Evolutionary conservation across 495 filamentous ascomycete genomes (phyloP).

Genomic region (Tuber magnatum): DNA sequence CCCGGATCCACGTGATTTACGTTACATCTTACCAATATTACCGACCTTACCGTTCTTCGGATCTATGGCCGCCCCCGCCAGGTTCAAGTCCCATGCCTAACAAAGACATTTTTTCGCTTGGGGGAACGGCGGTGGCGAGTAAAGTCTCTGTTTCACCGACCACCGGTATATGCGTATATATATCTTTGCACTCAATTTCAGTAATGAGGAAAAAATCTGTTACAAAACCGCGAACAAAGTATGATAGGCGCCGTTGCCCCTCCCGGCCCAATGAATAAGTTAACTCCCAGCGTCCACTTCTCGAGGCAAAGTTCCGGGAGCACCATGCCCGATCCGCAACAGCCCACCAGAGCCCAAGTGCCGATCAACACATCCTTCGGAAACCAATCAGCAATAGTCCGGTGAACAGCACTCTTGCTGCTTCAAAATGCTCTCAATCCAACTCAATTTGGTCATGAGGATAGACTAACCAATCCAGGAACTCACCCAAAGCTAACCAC

Average conservation of each 20-base stretch:
- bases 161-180: neutral
- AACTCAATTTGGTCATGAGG: neutral
- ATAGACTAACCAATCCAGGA: neutral
- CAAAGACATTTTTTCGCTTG: neutral
- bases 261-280: no score
- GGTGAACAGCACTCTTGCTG: neutral
- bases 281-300: neutral
- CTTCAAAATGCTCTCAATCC: neutral
- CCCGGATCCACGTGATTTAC: no score
- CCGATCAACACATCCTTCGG: neutral
- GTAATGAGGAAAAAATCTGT: neutral
- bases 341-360: neutral
- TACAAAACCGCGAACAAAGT: neutral
- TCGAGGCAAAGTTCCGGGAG: neutral
- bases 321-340: neutral
- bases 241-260: neutral
- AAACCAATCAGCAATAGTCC: neutral
- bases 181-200: neutral
- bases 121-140: neutral
- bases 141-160: neutral
- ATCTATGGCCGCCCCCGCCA: no score
- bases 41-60: no score
- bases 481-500: neutral
- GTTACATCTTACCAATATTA: no score
- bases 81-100: neutral